A percentile compares a stretch with the other conserved stretches of the same genome.
Conservation (phyloP, 2,329 filamentous ascomycete genomes). For the Trichoderma brevicompactum region DNA sequence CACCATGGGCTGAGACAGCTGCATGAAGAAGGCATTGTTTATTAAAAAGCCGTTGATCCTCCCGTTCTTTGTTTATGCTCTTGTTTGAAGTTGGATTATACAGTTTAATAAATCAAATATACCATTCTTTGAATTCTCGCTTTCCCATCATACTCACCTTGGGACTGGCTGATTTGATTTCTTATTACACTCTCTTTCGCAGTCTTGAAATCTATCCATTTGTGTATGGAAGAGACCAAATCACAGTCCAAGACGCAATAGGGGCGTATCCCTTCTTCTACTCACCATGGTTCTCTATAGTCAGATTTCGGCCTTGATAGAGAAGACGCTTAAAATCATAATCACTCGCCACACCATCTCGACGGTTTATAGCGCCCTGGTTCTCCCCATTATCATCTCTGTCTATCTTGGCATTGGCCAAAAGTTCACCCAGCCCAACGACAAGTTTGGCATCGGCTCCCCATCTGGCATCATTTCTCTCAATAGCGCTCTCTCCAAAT, state of each 20-base stretch:
- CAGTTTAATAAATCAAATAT: neutral
- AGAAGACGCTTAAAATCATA: conserved; percentile 63
- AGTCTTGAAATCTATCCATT: neutral
- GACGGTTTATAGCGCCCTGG: conserved; percentile 58
- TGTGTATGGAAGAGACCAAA: neutral
- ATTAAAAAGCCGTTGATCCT: conserved; percentile 12
- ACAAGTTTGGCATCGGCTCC: conserved; percentile 70
- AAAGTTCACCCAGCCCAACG: conserved; percentile 76
- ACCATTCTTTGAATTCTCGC: neutral
- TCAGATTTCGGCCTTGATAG: conserved; percentile 59
- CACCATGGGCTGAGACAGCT: neutral
- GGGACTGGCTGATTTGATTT: neutral
- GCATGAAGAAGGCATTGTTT: neutral
- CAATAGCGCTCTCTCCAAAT: conserved; percentile 61
- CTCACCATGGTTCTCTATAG: conserved; percentile 52
- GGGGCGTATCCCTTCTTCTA: neutral
- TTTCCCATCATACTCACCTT: neutral
- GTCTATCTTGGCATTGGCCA: conserved; percentile 68
- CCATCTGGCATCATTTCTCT: conserved; percentile 66
- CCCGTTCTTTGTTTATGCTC: neutral
- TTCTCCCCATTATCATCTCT: conserved; percentile 60
- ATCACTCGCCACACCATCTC: conserved; percentile 55
- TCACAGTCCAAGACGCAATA: neutral
- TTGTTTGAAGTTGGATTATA: neutral
- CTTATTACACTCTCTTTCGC: neutral